phyloP scores from a whole-genome alignment of 345 rosid species.

The Clarkia xantiana region DNA sequence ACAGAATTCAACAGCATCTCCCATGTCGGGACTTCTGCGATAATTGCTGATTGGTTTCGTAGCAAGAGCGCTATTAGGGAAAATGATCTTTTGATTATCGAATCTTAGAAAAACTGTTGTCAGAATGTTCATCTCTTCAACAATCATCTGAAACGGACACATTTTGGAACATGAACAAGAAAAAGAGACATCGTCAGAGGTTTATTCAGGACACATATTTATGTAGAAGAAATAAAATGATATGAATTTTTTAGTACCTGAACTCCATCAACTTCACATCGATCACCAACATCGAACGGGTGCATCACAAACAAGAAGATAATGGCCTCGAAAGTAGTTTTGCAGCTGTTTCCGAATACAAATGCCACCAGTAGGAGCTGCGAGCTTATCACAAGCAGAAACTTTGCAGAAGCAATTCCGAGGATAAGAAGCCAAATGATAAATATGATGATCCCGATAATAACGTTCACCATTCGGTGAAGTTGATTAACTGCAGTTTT shows the following conservation, averaged over 20 bases:
- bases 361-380: conserved; percentile 28
- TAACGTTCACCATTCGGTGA: conserved; percentile 21
- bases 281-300: conserved; percentile 36
- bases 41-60: conserved; percentile 25
- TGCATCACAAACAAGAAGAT: conserved; percentile 36
- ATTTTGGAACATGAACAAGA: background rate
- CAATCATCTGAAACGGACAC: conserved; percentile 19
- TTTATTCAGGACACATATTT: too few species aligned
- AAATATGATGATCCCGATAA: conserved; percentile 16
- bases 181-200: background rate
- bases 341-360: conserved; percentile 31
- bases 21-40: conserved; percentile 34
- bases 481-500: conserved; percentile 39
- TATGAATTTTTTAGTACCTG: conserved; percentile 11
- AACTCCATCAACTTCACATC: conserved; percentile 28
- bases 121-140: conserved; percentile 34
- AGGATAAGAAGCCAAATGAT: conserved; percentile 24
- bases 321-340: conserved; percentile 24
- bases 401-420: conserved; percentile 18
- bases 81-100: conserved; percentile 25
- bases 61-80: conserved; percentile 23
- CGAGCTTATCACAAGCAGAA: conserved; percentile 22
- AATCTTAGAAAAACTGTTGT: conserved; percentile 26
- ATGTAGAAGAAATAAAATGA: too few species aligned
- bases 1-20: conserved; percentile 29